Conservation (phyloP, 2,329 filamentous ascomycete species). For the Alternaria brassicicola region DNA sequence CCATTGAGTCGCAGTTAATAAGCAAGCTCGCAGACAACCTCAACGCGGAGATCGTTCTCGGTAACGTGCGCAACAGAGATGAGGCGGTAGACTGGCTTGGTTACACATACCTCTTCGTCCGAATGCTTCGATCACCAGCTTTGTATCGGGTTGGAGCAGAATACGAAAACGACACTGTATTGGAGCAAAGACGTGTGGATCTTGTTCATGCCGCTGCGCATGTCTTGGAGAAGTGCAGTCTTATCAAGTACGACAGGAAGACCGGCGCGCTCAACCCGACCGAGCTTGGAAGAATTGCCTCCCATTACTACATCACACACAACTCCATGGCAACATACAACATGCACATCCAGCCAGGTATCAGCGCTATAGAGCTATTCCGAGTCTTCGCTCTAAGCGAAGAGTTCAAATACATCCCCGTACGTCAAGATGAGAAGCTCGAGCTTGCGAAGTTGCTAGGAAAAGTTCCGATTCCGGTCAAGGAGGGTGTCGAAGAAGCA, state of each 20-base stretch:
- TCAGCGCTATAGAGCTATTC: constrained; percentile 94
- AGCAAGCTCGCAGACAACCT: constrained; percentile 93
- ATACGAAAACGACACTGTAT: constrained; percentile 86
- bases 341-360: constrained; percentile 88
- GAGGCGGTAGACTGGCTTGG: constrained; percentile 99
- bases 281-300: constrained; percentile 92
- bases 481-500: constrained; percentile 95
- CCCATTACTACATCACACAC: constrained; percentile 97
- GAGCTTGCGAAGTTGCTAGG: constrained; percentile 91
- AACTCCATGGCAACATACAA: constrained; percentile 98
- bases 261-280: constrained; percentile 86
- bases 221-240: constrained; percentile 82
- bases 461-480: constrained; percentile 92
- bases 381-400: constrained; percentile 94
- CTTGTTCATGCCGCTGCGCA: constrained; percentile 91
- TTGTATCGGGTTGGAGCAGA: constrained; percentile 95
- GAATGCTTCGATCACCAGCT: constrained; percentile 94
- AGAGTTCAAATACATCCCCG: constrained; percentile 98
- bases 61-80: constrained; percentile 87
- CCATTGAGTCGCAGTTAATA: constrained; percentile 95
- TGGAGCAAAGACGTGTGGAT: constrained; percentile 98
- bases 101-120: constrained; percentile 96
- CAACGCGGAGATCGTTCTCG: constrained; percentile 94
- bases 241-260: constrained; percentile 96
- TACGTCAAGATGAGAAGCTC: constrained; percentile 95